These are phyloP conservation scores for Talaromyces proteolyticus DNA, from an alignment of 495 filamentous ascomycete species.

Conservation along the genomic window DNA sequence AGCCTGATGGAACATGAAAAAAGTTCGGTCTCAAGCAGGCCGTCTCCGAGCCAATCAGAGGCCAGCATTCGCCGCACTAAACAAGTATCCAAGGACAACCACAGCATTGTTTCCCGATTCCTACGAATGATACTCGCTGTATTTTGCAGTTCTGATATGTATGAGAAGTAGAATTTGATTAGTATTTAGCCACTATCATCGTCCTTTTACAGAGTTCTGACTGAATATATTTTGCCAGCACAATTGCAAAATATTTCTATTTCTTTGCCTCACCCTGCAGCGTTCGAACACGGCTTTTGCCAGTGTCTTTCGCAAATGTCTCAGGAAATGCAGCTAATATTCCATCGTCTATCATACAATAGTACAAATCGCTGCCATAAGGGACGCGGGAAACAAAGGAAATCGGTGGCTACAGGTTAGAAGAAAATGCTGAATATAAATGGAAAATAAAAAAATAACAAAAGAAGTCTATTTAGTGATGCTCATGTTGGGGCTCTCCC, in stretches of 20 bases:
- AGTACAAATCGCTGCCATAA: conserved; percentile 31
- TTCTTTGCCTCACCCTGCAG: not conserved
- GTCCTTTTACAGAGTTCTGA: too few relatives aligned
- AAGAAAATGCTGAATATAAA: not conserved
- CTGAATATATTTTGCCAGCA: too few relatives aligned
- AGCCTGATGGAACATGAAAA: conserved; percentile 7
- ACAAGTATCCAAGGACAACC: too few relatives aligned
- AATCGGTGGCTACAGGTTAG: not conserved
- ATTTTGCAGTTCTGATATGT: too few relatives aligned
- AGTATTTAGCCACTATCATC: too few relatives aligned
- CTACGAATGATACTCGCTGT: too few relatives aligned
- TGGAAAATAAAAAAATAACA: conserved; percentile 6
- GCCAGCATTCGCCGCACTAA: not conserved
- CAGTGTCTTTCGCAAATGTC: not conserved
- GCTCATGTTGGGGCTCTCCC: conserved; percentile 51
- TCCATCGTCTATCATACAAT: conserved; percentile 53
- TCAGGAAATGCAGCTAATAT: conserved; percentile 40
- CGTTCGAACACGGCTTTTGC: not conserved
- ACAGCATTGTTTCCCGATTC: too few relatives aligned
- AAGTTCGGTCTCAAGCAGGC: conserved; percentile 6
- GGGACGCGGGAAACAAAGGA: conserved; percentile 22
- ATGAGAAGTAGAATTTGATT: too few relatives aligned
- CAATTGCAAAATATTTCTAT: too few relatives aligned
- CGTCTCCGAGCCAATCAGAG: conserved; percentile 2
- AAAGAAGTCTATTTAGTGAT: conserved; percentile 45